Base-by-base conservation (phyloP, 1,284 basidiomycete species). In the Porodaedalea pini region DNA sequence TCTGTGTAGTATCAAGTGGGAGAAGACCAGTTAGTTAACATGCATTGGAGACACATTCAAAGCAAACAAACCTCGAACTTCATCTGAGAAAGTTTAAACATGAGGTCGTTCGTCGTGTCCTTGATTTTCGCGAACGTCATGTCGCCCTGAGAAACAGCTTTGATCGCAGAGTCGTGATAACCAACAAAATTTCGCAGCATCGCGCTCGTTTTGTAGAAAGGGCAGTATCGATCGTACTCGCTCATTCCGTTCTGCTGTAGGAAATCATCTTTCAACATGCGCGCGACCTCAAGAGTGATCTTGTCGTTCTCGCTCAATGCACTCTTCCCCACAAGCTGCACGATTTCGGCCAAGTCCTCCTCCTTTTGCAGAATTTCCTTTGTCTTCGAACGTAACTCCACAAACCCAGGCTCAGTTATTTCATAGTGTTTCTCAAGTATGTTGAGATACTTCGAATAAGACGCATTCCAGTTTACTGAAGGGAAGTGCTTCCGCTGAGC, bases 361-460 rank as follows among this genome's bases (percentile, higher is more conserved):
- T 99, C 97, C 77, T 99, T 98, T 73, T 99, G 97, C 61, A 99
- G 75, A 64, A 99, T 95, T 75, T 95, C 92, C 75, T 97, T 98
- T 54, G 94, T 93, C 65, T 88, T 89, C 58, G 86, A 89, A 54
- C 97, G 92, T 61, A 95, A 78, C 65, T 95, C 89, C 53, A 98
- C 85, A 72, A 99, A 99, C 39, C 94, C 96, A 1, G 94, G 92
- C 68, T 94, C 88, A 49, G 86, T 85, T 58, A 82, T 78, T 73
- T 98, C 94, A 74, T 98, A 99, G 74, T 95, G 90, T 1, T 91
- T 83, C 70, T 98, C 94, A 53, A 99, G 85, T 5, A 96, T 86
- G 70, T 94, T 94, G 65, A 92, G 91, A 77, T 99, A 99, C 73
- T 99, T 99, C 55, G 96, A 99, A 75, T 99, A 99, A 5, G 97